Evolutionary conservation across 306 rosid species (phyloP).

Genomic region (Cicer cuneatum): DNA sequence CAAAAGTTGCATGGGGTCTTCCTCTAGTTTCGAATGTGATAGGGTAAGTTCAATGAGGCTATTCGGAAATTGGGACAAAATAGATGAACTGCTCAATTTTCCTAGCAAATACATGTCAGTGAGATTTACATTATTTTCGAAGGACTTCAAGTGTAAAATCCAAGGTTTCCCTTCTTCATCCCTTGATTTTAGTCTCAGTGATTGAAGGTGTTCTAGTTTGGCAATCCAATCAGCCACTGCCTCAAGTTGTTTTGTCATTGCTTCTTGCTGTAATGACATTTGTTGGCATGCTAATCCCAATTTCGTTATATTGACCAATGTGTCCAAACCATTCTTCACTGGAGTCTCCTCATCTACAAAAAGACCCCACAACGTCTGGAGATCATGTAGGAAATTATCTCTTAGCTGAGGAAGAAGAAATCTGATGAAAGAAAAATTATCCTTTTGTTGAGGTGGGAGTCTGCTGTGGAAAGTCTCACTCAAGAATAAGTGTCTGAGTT

Average conservation of each 20-base stretch:
- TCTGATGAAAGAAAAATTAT: too few species aligned
- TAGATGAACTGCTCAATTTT: not conserved
- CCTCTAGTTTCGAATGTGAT: slow-evolving; percentile 46
- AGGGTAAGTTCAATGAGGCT: slow-evolving; percentile 48
- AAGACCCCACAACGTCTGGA: slow-evolving; percentile 51
- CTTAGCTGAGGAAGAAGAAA: slow-evolving; percentile 22
- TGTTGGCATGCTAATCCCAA: slow-evolving; percentile 52
- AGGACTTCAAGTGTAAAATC: slow-evolving; percentile 16
- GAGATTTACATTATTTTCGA: slow-evolving; percentile 3
- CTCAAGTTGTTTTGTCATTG: slow-evolving; percentile 31
- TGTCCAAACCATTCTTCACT: slow-evolving; percentile 39
- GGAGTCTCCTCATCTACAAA: slow-evolving; percentile 49
- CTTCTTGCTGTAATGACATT: not conserved
- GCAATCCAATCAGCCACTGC: slow-evolving; percentile 35
- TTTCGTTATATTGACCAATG: slow-evolving; percentile 40
- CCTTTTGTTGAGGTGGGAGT: slow-evolving; percentile 23
- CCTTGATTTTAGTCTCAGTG: slow-evolving; percentile 46
- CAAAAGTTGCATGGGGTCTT: slow-evolving; percentile 46
- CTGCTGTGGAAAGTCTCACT: slow-evolving; percentile 37
- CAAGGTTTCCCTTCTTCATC: slow-evolving; percentile 38
- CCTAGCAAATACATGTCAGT: slow-evolving; percentile 43
- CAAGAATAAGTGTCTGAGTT: slow-evolving; percentile 49
- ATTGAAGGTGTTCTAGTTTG: slow-evolving; percentile 33
- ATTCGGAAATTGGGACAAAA: slow-evolving; percentile 8
- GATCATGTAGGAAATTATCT: slow-evolving; percentile 20